Evolutionary conservation across 208 protist species (phyloP).

Genomic region (Crithidia mellificae): DNA sequence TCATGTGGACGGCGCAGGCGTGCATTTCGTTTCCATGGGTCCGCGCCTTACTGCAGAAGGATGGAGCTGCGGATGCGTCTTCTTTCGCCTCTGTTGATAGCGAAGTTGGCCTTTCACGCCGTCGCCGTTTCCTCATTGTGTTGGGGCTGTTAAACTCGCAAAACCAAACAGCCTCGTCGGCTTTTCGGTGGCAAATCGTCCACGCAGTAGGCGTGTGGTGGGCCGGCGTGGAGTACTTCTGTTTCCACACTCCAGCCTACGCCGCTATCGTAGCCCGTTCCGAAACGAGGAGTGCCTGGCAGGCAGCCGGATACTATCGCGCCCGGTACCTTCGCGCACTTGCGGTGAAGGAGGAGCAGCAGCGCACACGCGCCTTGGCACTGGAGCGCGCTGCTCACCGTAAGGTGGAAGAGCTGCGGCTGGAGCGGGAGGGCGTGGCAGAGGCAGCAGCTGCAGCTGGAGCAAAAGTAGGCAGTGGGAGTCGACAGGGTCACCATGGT

Average conservation of each 20-base stretch:
- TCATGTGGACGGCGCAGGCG: conserved; percentile 25
- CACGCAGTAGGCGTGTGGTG: conserved; percentile 27
- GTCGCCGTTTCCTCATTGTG: conserved; percentile 8
- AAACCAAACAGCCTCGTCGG: not conserved
- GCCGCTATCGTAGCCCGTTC: not conserved
- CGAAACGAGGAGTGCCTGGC: not conserved
- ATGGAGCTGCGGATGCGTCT: not conserved
- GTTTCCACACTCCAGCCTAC: conserved; percentile 9
- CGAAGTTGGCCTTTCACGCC: not conserved
- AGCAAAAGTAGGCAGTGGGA: not conserved
- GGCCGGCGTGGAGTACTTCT: conserved; percentile 26
- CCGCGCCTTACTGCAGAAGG: conserved; percentile 1
- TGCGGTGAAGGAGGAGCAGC: conserved; percentile 1
- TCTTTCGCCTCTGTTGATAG: too few species aligned
- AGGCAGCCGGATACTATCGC: not conserved
- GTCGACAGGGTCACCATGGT: too few species aligned
- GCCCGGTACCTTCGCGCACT: not conserved
- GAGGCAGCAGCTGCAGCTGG: not conserved
- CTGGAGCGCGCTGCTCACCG: conserved; percentile 14
- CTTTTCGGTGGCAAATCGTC: conserved; percentile 5
- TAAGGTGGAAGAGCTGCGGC: conserved; percentile 24
- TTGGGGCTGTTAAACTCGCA: conserved; percentile 6
- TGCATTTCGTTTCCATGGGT: conserved; percentile 7
- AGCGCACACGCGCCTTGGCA: conserved; percentile 10
- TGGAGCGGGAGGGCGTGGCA: conserved; percentile 6